Evolutionary conservation across 768 basidiomycete species (phyloP).

Genomic region (Hirschioporus abietinus): DNA sequence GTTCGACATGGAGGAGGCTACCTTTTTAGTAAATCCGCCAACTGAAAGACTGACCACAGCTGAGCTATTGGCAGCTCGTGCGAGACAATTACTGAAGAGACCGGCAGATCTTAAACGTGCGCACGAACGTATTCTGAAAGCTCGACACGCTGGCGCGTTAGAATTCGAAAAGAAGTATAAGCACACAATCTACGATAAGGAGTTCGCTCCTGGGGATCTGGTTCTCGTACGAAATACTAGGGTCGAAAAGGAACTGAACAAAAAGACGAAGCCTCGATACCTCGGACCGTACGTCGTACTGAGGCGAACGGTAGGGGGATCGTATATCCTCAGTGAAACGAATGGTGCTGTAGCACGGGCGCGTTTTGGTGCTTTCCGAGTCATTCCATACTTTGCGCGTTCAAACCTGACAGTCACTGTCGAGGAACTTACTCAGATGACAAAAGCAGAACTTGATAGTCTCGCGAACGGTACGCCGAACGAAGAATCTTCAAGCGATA

Average conservation of each 20-base stretch:
- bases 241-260: constrained; percentile 9
- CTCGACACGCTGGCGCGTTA: neutral
- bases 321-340: constrained; percentile 10
- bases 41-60: constrained; percentile 1
- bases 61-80: constrained; percentile 13
- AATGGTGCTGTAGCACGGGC: constrained; percentile 6
- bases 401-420: too few relatives aligned
- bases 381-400: constrained; percentile 10
- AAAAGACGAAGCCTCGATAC: constrained; percentile 11
- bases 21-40: constrained; percentile 10
- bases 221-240: constrained; percentile 8
- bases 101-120: constrained; percentile 4
- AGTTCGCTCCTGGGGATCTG: constrained; percentile 1
- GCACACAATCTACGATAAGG: neutral
- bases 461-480: too few relatives aligned
- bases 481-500: too few relatives aligned
- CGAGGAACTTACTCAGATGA: too few relatives aligned
- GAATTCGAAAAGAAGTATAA: neutral
- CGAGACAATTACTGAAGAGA: constrained; percentile 12
- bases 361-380: constrained; percentile 8
- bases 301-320: constrained; percentile 1
- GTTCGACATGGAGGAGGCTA: constrained; percentile 17
- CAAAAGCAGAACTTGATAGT: too few relatives aligned
- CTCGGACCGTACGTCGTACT: constrained; percentile 12
- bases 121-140: neutral